Percentiles rank a stretch among this genome's conserved stretches.
Evolutionary conservation across 1,284 basidiomycete species (phyloP).

Genomic region (Boletus smithii): DNA sequence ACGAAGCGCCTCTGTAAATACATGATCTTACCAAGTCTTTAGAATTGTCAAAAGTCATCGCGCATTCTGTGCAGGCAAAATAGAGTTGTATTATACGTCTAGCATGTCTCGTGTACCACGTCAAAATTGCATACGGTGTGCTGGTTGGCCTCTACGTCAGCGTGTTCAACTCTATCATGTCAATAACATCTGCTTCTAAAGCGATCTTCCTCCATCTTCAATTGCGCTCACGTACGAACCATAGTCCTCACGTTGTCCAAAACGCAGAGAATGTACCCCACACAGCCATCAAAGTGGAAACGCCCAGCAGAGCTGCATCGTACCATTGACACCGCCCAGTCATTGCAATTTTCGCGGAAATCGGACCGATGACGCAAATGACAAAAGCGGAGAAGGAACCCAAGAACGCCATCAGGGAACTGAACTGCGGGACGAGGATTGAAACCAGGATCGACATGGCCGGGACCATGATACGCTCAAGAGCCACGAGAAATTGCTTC

Average conservation of each 20-base stretch:
- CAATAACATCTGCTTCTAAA: background rate
- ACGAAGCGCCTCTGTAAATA: background rate
- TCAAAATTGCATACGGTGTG: constrained; percentile 4
- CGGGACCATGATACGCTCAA: constrained; percentile 63
- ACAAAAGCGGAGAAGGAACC: constrained; percentile 86
- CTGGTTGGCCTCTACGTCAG: background rate
- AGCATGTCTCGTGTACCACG: background rate
- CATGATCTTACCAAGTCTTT: constrained; percentile 14
- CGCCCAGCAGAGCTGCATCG: constrained; percentile 56
- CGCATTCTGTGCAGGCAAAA: constrained; percentile 55
- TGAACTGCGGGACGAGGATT: constrained; percentile 82
- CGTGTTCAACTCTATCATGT: background rate
- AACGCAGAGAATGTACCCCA: constrained; percentile 80
- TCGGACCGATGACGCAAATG: constrained; percentile 79
- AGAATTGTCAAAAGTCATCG: constrained; percentile 85
- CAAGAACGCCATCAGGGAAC: constrained; percentile 86
- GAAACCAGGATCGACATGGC: constrained; percentile 65
- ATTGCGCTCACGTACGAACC: background rate
- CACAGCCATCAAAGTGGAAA: constrained; percentile 63
- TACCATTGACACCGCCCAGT: constrained; percentile 45
- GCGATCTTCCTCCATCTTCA: background rate
- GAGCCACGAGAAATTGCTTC: constrained; percentile 46
- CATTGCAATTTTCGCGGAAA: constrained; percentile 61
- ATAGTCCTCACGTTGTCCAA: constrained; percentile 29
- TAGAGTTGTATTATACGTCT: constrained; percentile 20